These are phyloP conservation scores for Eremothecium gossypii DNA, from an alignment of 1,139 yeast species.

Conservation along the genomic window DNA sequence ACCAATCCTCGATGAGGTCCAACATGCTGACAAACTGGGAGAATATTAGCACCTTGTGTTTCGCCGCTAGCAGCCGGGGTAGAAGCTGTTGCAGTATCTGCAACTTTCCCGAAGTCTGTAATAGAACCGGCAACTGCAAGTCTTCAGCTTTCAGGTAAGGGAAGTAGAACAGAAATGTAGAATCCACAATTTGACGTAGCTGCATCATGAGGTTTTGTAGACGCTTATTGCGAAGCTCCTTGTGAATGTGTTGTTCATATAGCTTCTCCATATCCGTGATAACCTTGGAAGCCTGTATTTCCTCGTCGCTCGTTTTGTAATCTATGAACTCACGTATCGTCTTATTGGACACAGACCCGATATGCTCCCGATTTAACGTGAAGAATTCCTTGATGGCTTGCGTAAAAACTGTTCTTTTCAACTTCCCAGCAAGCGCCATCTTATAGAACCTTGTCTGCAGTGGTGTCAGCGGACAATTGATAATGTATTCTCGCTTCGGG, in stretches of 20 bases:
- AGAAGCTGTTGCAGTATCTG: conserved; percentile 58
- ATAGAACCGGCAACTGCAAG: conserved; percentile 30
- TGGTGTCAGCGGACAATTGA: conserved; percentile 60
- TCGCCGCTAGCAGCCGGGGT: conserved; percentile 36
- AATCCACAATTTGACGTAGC: conserved; percentile 70
- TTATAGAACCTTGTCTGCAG: conserved; percentile 58
- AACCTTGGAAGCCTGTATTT: conserved; percentile 8
- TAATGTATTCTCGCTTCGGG: conserved; percentile 78
- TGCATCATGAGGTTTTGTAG: conserved; percentile 72
- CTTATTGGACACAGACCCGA: conserved; percentile 27
- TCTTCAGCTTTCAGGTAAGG: conserved; percentile 52
- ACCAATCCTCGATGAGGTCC: conserved; percentile 69
- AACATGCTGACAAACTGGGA: conserved; percentile 76
- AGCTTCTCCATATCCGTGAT: conserved; percentile 22
- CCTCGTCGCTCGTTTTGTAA: conserved; percentile 19
- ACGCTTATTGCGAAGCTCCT: conserved; percentile 35
- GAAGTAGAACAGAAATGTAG: conserved; percentile 74
- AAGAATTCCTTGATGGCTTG: conserved; percentile 39
- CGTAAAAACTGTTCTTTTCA: conserved; percentile 37
- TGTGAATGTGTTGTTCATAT: conserved; percentile 22
- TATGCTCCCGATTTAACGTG: conserved; percentile 32
- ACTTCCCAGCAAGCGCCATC: conserved; percentile 42
- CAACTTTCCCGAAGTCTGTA: conserved; percentile 60
- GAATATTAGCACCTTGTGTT: conserved; percentile 69
- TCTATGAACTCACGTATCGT: conserved; percentile 36